These are phyloP conservation scores for Paratrypanosoma confusum DNA, from an alignment of 208 protist species.

Conservation along the genomic window DNA sequence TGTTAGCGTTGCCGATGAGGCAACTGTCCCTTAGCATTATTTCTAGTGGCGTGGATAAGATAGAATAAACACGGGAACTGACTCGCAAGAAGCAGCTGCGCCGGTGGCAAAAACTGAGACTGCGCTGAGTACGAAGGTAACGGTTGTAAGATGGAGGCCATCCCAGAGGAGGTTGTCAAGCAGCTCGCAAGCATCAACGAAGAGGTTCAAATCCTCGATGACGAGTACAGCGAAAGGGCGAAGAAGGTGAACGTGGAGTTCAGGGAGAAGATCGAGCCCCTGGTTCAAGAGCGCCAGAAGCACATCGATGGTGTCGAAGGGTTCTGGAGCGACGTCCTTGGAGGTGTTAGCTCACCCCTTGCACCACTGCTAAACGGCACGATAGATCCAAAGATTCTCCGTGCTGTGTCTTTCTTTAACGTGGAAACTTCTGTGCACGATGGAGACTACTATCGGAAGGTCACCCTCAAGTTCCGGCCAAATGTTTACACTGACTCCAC, in stretches of 20 bases:
- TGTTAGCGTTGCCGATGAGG: too few species aligned
- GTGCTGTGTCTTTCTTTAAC: slow-evolving; percentile 53
- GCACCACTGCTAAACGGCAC: slow-evolving; percentile 46
- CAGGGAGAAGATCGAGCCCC: slow-evolving; percentile 40
- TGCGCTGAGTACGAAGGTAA: too few species aligned
- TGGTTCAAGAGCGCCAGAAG: slow-evolving; percentile 38
- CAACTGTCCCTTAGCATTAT: too few species aligned
- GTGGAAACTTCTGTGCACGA: slow-evolving; percentile 29
- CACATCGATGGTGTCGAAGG: slow-evolving; percentile 24
- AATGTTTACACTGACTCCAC: slow-evolving; percentile 71
- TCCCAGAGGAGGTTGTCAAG: slow-evolving; percentile 12
- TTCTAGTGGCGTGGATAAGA: too few species aligned
- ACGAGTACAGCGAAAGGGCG: slow-evolving; percentile 15
- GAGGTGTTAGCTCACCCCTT: slow-evolving; percentile 24
- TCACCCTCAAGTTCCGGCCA: slow-evolving; percentile 33
- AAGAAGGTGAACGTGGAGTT: slow-evolving; percentile 21
- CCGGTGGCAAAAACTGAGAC: too few species aligned
- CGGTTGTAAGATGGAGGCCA: slow-evolving; percentile 9
- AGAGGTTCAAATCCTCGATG: slow-evolving; percentile 20
- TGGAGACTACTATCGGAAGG: slow-evolving; percentile 26
- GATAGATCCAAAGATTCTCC: slow-evolving; percentile 64
- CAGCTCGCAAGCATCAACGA: slow-evolving; percentile 27
- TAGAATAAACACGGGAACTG: too few species aligned
- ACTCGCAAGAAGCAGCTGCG: too few species aligned
- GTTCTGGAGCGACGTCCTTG: slow-evolving; percentile 58